Percentiles rank a stretch among this genome's conserved stretches.
phyloP scores from a whole-genome alignment of 306 rosid species.

The Prinsepia uniflora region DNA sequence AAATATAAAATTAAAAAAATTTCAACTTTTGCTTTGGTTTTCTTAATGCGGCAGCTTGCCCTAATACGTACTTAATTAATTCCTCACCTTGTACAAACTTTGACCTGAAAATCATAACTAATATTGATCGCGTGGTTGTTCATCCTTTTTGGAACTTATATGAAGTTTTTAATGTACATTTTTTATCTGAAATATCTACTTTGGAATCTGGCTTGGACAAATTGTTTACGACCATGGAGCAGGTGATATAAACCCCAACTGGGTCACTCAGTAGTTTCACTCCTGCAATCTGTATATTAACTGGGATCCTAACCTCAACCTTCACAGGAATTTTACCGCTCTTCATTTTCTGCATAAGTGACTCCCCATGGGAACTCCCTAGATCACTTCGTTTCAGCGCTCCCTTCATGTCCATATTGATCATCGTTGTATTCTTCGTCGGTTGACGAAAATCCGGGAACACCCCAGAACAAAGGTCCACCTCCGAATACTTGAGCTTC shows the following conservation, averaged over 20 bases:
- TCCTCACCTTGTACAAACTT: background rate
- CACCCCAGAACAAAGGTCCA: slow-evolving; percentile 21
- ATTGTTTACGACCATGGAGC: slow-evolving; percentile 25
- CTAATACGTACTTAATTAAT: background rate
- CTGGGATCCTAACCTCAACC: slow-evolving; percentile 12
- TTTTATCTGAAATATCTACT: slow-evolving; percentile 17
- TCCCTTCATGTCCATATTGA: slow-evolving; percentile 19
- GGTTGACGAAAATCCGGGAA: slow-evolving; percentile 21
- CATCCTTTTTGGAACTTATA: background rate
- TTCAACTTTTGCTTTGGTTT: no score
- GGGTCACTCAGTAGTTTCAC: background rate
- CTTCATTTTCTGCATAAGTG: slow-evolving; percentile 18
- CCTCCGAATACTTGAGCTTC: slow-evolving; percentile 21
- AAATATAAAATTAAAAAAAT: no score
- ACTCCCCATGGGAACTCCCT: slow-evolving; percentile 1
- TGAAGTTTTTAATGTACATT: background rate
- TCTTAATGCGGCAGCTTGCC: background rate
- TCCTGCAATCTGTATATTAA: background rate
- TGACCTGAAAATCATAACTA: background rate
- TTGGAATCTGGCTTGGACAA: slow-evolving; percentile 14
- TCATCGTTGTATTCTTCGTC: slow-evolving; percentile 13
- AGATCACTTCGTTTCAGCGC: slow-evolving; percentile 1
- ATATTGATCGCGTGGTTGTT: background rate
- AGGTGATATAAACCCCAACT: slow-evolving; percentile 16
- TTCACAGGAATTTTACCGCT: slow-evolving; percentile 21